phyloP scores from a whole-genome alignment of 2,329 filamentous ascomycete species.

The Sporothrix pallida region DNA sequence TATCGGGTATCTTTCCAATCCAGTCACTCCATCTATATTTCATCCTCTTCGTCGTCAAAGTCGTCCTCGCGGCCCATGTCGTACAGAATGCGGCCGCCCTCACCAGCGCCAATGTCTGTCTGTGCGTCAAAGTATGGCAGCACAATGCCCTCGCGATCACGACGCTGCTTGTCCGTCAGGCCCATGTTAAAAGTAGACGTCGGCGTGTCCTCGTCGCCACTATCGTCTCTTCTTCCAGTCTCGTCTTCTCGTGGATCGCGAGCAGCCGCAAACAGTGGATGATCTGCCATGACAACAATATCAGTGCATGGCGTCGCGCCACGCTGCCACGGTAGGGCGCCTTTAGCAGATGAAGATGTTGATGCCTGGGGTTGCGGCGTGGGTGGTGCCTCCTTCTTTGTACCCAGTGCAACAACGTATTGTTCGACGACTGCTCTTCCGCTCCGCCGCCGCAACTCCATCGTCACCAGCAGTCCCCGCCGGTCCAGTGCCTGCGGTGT shows the following conservation, averaged over 20 bases:
- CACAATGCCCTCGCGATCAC: constrained; percentile 85
- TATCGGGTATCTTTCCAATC: not conserved
- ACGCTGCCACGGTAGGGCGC: constrained; percentile 28
- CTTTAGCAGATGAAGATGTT: not conserved
- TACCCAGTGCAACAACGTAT: constrained; percentile 56
- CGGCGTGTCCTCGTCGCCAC: constrained; percentile 55
- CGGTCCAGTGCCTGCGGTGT: constrained; percentile 39
- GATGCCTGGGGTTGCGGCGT: not conserved
- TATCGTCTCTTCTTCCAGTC: constrained; percentile 42
- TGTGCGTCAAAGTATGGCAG: constrained; percentile 97
- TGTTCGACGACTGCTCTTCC: constrained; percentile 76
- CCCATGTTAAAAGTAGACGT: constrained; percentile 81
- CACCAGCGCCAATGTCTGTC: constrained; percentile 75
- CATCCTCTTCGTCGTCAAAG: constrained; percentile 74
- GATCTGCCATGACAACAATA: constrained; percentile 73
- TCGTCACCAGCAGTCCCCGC: constrained; percentile 73
- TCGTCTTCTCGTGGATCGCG: constrained; percentile 48
- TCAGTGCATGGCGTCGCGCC: constrained; percentile 40
- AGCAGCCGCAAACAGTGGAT: constrained; percentile 68
- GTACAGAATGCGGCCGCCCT: constrained; percentile 92
- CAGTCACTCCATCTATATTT: constrained; percentile 47
- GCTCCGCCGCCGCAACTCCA: constrained; percentile 85
- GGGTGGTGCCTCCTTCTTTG: not conserved
- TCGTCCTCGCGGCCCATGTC: constrained; percentile 97
- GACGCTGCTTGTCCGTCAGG: constrained; percentile 87